These are phyloP conservation scores for Vicia villosa DNA, from an alignment of 306 rosid species.

Conservation along the genomic window DNA sequence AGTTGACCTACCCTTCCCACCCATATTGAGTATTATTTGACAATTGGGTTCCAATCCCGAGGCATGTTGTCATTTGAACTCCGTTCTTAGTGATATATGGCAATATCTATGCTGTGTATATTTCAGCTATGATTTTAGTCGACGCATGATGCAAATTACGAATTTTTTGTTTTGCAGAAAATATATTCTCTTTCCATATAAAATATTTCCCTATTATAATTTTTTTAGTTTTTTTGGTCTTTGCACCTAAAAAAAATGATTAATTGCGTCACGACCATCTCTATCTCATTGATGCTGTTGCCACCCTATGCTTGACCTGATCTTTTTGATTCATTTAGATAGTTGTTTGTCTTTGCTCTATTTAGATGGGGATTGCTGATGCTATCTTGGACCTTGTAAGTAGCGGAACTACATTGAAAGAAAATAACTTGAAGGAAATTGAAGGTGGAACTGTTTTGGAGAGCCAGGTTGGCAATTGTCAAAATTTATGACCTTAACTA, in stretches of 20 bases:
- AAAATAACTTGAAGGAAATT: constrained; percentile 90
- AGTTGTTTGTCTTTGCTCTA: constrained; percentile 30
- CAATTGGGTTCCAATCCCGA: not conserved
- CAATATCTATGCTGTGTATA: constrained; percentile 1
- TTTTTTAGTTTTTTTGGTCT: not conserved
- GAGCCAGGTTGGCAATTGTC: constrained; percentile 71
- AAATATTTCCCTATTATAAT: not conserved
- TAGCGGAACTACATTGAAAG: constrained; percentile 85
- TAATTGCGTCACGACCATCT: constrained; percentile 1
- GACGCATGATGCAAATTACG: not conserved
- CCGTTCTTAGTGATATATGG: constrained; percentile 12
- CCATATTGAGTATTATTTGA: constrained; percentile 10
- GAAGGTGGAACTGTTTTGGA: constrained; percentile 80
- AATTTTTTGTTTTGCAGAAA: not conserved
- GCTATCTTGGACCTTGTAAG: constrained; percentile 98
- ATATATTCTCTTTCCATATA: not conserved
- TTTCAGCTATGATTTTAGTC: constrained; percentile 10
- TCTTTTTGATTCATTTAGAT: constrained; percentile 19
- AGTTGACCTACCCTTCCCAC: no score
- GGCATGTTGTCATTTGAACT: constrained; percentile 4
- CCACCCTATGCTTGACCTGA: constrained; percentile 23
- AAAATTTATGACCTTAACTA: constrained; percentile 27
- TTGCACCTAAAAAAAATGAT: constrained; percentile 9
- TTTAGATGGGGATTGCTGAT: constrained; percentile 95
- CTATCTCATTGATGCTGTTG: constrained; percentile 3